Base-by-base conservation (phyloP, 805 yeast species). In the Kluyveromyces lactis region DNA sequence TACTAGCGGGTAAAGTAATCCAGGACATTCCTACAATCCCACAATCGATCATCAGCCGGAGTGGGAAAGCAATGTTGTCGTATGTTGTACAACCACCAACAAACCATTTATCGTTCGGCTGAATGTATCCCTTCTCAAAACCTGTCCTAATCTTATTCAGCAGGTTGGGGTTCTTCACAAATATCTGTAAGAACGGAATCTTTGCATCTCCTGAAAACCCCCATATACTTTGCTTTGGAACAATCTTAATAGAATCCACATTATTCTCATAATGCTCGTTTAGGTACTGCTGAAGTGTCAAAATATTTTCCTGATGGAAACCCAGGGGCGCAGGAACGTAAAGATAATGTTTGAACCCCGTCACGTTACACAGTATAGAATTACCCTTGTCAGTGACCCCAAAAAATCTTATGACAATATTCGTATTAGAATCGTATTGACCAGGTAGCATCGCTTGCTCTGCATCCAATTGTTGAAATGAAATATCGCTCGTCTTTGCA, bases 1-100 rank as follows among this genome's bases (percentile, higher is more conserved):
- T 81, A 0, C 78, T 77, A 41, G 69, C 74, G 0, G 97, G 97
- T 18, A 90, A 69, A 0, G 95, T 83, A 19, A 94, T 71, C 99
- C 99, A 92, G 18, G 94, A 83, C 98, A 92, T 92, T 29, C 99
- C 94, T 1, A 90, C 82, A 44, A 90, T 86, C 36, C 81, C 77
- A 61, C 95, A 81, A 63, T 92, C 99, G 32, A 92, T 77, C 92
- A 92, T 86, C 62, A 89, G 67, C 51, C 98, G 71, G 43, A 94
- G 62, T 26, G 86, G 67, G 57, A 82, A 94, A 41, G 87, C 86
- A 44, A 92, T 79, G 57, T 92, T 92, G 62, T 92, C 99, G 57
- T 80, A 92, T 0, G 97, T 79, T 51, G 81, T 78, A 12, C 72
- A 61, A 47, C 81, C 78, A 24, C 69, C 67, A 2, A 73, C 67